phyloP scores from a whole-genome alignment of 164 flowering plant genomes.

The Platanus orientalis region DNA sequence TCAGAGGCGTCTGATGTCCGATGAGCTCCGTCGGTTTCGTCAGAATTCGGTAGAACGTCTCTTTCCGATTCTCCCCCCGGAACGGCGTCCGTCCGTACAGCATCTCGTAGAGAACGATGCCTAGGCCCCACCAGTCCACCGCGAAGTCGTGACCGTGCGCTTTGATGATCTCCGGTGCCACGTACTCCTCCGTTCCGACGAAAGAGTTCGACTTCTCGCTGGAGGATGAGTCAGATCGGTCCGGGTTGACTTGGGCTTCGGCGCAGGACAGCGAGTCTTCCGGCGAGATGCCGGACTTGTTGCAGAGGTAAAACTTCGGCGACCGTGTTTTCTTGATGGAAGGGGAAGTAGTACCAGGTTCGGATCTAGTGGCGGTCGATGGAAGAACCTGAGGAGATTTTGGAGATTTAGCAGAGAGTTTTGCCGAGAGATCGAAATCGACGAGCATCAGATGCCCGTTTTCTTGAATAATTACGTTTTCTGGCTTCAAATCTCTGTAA shows the following conservation, averaged over 20 bases:
- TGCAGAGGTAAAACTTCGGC: conserved; percentile 16
- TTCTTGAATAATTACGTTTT: conserved; percentile 71
- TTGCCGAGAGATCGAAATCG: conserved; percentile 83
- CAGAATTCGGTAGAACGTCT: conserved; percentile 67
- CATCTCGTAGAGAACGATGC: conserved; percentile 86
- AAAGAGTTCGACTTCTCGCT: conserved; percentile 68
- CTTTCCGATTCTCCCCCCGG: conserved; percentile 58
- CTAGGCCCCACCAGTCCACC: conserved; percentile 94
- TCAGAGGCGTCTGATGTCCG: conserved; percentile 68
- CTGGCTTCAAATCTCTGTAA: conserved; percentile 95
- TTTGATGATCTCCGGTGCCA: conserved; percentile 78
- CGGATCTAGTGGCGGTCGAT: not conserved
- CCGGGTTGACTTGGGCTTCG: conserved; percentile 1
- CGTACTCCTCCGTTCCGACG: conserved; percentile 97
- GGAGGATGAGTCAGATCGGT: conserved; percentile 22
- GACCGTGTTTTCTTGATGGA: conserved; percentile 18
- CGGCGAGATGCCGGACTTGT: conserved; percentile 30
- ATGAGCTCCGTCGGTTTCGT: conserved; percentile 44
- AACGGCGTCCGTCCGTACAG: conserved; percentile 90
- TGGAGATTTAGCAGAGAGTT: conserved; percentile 36
- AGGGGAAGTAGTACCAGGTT: too few relatives aligned
- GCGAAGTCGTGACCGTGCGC: conserved; percentile 78
- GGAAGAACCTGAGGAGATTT: conserved; percentile 8
- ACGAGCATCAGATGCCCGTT: conserved; percentile 86
- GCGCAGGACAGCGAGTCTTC: conserved; percentile 18